Conservation (phyloP, 139 green algal species). For the Mesostigma viride region DNA sequence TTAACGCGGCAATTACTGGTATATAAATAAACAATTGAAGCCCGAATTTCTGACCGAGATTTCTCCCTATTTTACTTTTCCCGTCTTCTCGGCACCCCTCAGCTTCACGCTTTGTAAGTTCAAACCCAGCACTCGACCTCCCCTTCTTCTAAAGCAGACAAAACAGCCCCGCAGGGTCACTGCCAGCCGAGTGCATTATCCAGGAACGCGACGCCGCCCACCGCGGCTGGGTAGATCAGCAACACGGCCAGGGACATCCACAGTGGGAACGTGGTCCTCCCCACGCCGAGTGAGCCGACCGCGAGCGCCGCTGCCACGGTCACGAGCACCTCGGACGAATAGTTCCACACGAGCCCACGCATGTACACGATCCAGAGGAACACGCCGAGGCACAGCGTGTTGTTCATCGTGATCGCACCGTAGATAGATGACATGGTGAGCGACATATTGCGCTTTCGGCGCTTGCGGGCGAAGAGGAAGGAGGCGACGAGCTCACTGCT, state of each 20-base stretch:
- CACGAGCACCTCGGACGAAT: constrained; percentile 36
- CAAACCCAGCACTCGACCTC: too few species aligned
- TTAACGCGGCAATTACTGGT: too few species aligned
- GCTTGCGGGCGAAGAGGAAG: constrained; percentile 45
- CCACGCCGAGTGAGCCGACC: constrained; percentile 26
- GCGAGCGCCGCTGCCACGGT: constrained; percentile 31
- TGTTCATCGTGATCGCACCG: constrained; percentile 50
- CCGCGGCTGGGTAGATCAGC: not conserved
- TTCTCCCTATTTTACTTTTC: too few species aligned
- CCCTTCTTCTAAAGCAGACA: too few species aligned
- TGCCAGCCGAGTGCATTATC: not conserved
- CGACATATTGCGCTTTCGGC: constrained; percentile 44
- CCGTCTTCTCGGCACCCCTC: too few species aligned
- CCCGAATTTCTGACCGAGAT: too few species aligned
- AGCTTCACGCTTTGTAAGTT: too few species aligned
- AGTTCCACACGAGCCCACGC: constrained; percentile 43
- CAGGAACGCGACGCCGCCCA: not conserved
- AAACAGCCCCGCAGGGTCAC: too few species aligned
- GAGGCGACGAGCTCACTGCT: constrained; percentile 48
- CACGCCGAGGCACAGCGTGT: constrained; percentile 46
- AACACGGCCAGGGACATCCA: constrained; percentile 20
- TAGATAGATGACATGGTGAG: constrained; percentile 40
- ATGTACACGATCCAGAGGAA: constrained; percentile 45
- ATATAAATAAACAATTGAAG: too few species aligned
- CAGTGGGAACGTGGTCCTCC: constrained; percentile 22